phyloP scores from a whole-genome alignment of 2,329 filamentous ascomycete species.

The Coleophoma crateriformis region DNA sequence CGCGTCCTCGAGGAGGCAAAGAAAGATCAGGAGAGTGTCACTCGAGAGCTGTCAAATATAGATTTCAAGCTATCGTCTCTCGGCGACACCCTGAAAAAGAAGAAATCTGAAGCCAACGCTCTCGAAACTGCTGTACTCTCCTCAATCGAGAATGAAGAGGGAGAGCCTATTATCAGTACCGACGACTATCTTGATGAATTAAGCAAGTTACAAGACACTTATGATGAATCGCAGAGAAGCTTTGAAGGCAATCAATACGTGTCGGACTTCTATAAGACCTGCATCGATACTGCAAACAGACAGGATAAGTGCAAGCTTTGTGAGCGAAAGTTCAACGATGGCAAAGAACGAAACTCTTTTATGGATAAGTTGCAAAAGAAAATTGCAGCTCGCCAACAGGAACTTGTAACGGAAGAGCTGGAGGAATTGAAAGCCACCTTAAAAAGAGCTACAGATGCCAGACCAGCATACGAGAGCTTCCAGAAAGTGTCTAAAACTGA shows the following conservation, averaged over 20 bases:
- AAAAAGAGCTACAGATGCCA: slow-evolving; percentile 54
- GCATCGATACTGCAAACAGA: slow-evolving; percentile 57
- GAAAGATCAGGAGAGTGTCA: slow-evolving; percentile 62
- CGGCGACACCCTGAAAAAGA: slow-evolving; percentile 59
- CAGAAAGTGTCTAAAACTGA: slow-evolving; percentile 61
- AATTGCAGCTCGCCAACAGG: slow-evolving; percentile 55
- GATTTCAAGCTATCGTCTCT: slow-evolving; percentile 66
- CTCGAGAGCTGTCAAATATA: slow-evolving; percentile 69
- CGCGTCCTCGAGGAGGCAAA: slow-evolving; percentile 58
- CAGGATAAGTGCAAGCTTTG: slow-evolving; percentile 76
- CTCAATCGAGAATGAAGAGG: slow-evolving; percentile 38
- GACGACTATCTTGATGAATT: slow-evolving; percentile 50
- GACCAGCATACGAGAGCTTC: slow-evolving; percentile 69
- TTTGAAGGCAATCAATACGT: slow-evolving; percentile 64
- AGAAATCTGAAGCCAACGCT: slow-evolving; percentile 53
- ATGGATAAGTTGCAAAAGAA: slow-evolving; percentile 61
- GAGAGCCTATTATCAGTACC: slow-evolving; percentile 35
- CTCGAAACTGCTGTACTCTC: slow-evolving; percentile 52
- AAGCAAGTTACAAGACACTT: slow-evolving; percentile 41
- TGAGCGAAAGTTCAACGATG: slow-evolving; percentile 59
- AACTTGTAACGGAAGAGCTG: slow-evolving; percentile 57
- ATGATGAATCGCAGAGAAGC: slow-evolving; percentile 52
- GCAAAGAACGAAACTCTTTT: slow-evolving; percentile 57
- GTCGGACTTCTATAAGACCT: slow-evolving; percentile 65
- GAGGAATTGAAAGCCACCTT: slow-evolving; percentile 44